phyloP scores from a whole-genome alignment of 164 flowering plant species.

The Magnolia sinica region DNA sequence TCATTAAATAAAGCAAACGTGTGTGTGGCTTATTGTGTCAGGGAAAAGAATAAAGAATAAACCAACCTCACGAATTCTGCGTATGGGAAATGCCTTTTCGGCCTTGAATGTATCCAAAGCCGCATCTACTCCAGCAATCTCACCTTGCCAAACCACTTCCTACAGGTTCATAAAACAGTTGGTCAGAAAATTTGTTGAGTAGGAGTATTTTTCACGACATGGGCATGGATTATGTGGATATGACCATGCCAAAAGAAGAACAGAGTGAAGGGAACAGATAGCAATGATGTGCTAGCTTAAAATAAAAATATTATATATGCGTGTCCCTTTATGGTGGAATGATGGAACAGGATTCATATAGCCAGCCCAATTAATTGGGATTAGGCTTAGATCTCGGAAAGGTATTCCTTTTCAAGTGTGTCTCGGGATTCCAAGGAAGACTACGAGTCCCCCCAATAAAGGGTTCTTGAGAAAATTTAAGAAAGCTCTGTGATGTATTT shows the following conservation, averaged over 20 bases:
- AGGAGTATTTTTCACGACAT: not conserved
- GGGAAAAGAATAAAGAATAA: not conserved
- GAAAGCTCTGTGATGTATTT: not conserved
- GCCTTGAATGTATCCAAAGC: conserved; percentile 76
- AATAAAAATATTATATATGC: not conserved
- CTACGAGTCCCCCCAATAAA: too few relatives aligned
- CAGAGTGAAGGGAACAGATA: not conserved
- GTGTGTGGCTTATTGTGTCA: not conserved
- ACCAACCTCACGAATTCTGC: conserved; percentile 54
- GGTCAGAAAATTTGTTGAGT: not conserved
- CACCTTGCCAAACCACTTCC: conserved; percentile 92
- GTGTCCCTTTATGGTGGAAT: too few relatives aligned
- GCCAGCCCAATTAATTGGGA: too few relatives aligned
- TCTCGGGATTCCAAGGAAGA: too few relatives aligned
- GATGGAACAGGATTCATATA: too few relatives aligned
- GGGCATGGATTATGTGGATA: not conserved
- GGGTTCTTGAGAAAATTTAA: too few relatives aligned
- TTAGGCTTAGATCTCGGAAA: not conserved
- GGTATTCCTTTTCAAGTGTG: not conserved
- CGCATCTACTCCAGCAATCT: conserved; percentile 79
- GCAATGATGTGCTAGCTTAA: not conserved
- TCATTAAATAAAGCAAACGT: not conserved
- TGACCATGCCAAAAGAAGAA: not conserved
- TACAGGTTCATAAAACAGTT: conserved; percentile 14
- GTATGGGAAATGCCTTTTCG: conserved; percentile 70